Base-by-base conservation (phyloP, 2,329 filamentous ascomycete genomes). In the Alternaria ethzedia region DNA sequence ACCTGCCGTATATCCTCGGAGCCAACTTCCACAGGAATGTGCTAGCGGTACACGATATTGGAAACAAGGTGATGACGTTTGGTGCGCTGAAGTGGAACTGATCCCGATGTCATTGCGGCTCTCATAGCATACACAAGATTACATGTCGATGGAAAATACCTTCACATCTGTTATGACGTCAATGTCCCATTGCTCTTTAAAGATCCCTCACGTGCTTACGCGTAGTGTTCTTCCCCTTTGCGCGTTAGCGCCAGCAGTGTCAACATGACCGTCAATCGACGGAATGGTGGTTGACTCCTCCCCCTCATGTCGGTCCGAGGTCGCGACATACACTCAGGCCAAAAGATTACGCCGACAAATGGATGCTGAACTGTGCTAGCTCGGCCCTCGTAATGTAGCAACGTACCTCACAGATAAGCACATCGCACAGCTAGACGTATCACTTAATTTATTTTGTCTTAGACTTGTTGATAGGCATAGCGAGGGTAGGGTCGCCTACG, bases 61-160 rank as follows among this genome's bases (percentile, higher is more conserved):
- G 41, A 3, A 56, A 46, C 21, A n/a, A 30, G 7, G 32, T 41
- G 5, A 46, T 56, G 41, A 13, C 43, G 9, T 46, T 56, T 15
- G 54, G 28, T 55, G 32, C 52, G 17, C 41, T 55, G 7, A 23
- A 55, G 26, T 55, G 36, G 36, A 2, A 17, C 0, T 41, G 5
- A 41, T 41, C 0, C 0, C n/a, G 36, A 0, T 0, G 17, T 6
- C 5, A n/a, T 41, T 41, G 36, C 36, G 5, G 4, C n/a, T 1
- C 36, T 11, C 0, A 17, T 41, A 41, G n/a, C 36, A 17, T 41
- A 17, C 36, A 41, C 15, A 11, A 41, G 36, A 17, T 41, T 17
- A 11, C 15, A 41, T 17, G 0, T 11, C 9, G 15, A 41, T 17
- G 10, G 32, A 41, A 41, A 11, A 17, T 17, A 41, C 36, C 15